Conservation (phyloP, 1,284 basidiomycete genomes). For the Afroboletus lepidellus region DNA sequence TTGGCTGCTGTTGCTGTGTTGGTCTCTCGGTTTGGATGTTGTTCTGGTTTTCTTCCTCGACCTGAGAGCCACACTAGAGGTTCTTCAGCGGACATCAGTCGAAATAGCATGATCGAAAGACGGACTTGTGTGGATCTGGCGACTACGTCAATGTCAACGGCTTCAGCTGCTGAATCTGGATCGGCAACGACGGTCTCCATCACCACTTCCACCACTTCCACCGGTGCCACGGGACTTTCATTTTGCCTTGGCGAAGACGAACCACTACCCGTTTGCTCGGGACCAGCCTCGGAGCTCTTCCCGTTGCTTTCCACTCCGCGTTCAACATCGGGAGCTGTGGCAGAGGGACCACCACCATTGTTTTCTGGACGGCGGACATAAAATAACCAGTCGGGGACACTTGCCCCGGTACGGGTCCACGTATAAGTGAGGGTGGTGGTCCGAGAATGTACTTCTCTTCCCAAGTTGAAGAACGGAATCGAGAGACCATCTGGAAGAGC, state of each 20-base stretch:
- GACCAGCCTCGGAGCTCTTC: not conserved
- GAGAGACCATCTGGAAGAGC: constrained; percentile 71
- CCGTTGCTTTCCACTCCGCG: constrained; percentile 11
- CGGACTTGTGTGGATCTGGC: constrained; percentile 21
- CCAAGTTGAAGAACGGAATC: constrained; percentile 82
- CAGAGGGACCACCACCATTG: not conserved
- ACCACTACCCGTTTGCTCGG: not conserved
- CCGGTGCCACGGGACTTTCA: not conserved
- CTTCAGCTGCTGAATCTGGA: not conserved
- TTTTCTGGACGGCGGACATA: constrained; percentile 35
- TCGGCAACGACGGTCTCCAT: not conserved
- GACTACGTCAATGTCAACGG: not conserved
- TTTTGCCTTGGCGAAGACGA: not conserved
- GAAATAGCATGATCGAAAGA: constrained; percentile 5
- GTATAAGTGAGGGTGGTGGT: constrained; percentile 39
- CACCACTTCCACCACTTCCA: not conserved
- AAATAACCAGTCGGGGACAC: constrained; percentile 53
- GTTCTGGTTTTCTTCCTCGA: not conserved
- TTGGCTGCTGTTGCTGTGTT: constrained; percentile 3
- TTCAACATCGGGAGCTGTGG: constrained; percentile 15
- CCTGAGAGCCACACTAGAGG: constrained; percentile 16
- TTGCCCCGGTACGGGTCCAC: constrained; percentile 32
- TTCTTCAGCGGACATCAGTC: constrained; percentile 17
- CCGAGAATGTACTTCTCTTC: constrained; percentile 64
- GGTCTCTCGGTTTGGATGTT: not conserved